Evolutionary conservation across 192 early-diverging fungal genomes (phyloP).

Genomic region (Coemansia sp.): DNA sequence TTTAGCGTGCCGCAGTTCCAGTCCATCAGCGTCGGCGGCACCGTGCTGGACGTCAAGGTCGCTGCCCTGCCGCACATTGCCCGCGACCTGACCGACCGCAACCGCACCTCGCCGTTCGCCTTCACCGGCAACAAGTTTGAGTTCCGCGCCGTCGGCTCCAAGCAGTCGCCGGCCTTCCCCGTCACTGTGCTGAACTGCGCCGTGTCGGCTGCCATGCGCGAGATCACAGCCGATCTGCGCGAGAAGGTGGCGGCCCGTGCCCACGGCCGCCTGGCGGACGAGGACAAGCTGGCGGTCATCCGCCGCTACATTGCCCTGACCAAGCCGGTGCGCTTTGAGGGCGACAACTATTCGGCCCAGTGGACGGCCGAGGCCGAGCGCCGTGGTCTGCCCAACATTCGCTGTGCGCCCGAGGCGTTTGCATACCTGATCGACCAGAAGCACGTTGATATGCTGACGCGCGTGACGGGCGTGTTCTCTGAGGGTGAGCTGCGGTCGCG

Average conservation of each 20-base stretch:
- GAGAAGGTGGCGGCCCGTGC: constrained; percentile 79
- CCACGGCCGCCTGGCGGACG: constrained; percentile 71
- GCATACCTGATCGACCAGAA: constrained; percentile 63
- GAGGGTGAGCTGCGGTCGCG: constrained; percentile 83
- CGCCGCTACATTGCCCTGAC: constrained; percentile 66
- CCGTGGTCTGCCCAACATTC: constrained; percentile 96
- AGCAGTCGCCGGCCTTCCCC: constrained; percentile 96
- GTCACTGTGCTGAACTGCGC: constrained; percentile 89
- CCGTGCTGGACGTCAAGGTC: constrained; percentile 91
- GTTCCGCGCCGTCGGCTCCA: constrained; percentile 98
- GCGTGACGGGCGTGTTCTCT: constrained; percentile 76
- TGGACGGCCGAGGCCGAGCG: constrained; percentile 90
- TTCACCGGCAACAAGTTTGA: constrained; percentile 99
- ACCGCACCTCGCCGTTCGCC: constrained; percentile 98
- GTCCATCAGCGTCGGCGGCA: constrained; percentile 91
- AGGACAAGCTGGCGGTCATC: constrained; percentile 88
- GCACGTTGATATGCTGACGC: constrained; percentile 72
- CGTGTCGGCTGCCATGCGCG: constrained; percentile 74
- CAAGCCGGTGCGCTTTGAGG: constrained; percentile 87
- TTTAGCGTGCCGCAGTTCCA: constrained; percentile 86
- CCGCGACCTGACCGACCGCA: constrained; percentile 98
- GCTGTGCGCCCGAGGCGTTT: constrained; percentile 85
- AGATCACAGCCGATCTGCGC: constrained; percentile 66
- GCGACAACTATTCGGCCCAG: constrained; percentile 93
- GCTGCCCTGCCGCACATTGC: constrained; percentile 83